Evolutionary conservation across 202 grass and related monocot species (phyloP).

Genomic region (Saccharum hybrid): DNA sequence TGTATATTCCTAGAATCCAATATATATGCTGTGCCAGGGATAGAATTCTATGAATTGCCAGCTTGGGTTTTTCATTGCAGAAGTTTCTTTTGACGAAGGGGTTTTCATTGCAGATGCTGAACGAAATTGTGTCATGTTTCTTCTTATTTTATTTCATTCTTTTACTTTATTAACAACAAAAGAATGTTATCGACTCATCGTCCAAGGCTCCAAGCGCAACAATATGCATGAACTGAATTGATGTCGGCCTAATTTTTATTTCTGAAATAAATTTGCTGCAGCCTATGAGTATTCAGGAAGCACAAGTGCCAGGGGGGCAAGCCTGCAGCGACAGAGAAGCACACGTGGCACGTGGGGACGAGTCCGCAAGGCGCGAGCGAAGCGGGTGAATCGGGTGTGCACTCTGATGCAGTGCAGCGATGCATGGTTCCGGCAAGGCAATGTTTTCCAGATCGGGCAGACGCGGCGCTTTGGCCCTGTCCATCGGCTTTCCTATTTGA

Average conservation of each 20-base stretch:
- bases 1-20: slow-evolving; percentile 16
- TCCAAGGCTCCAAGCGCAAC: neutral
- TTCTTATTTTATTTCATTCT: no score
- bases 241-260: neutral
- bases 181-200: neutral
- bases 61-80: no score
- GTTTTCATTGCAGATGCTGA: no score
- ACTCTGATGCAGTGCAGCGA: neutral
- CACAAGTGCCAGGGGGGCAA: no score
- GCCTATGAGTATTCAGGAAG: neutral
- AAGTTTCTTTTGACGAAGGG: neutral
- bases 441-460: slow-evolving; percentile 47
- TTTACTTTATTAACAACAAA: no score
- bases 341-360: neutral
- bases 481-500: slow-evolving; percentile 55
- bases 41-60: neutral
- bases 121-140: neutral
- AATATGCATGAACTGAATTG: neutral
- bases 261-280: neutral
- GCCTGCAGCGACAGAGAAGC: no score
- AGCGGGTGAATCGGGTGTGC: neutral
- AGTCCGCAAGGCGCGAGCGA: neutral
- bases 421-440: slow-evolving; percentile 30
- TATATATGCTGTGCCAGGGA: neutral
- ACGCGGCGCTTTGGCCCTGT: slow-evolving; percentile 22